Percentiles rank a stretch among this genome's conserved stretches.
phyloP scores from a whole-genome alignment of 1,284 basidiomycete species.

The Apiotrichum mycotoxinovorans region DNA sequence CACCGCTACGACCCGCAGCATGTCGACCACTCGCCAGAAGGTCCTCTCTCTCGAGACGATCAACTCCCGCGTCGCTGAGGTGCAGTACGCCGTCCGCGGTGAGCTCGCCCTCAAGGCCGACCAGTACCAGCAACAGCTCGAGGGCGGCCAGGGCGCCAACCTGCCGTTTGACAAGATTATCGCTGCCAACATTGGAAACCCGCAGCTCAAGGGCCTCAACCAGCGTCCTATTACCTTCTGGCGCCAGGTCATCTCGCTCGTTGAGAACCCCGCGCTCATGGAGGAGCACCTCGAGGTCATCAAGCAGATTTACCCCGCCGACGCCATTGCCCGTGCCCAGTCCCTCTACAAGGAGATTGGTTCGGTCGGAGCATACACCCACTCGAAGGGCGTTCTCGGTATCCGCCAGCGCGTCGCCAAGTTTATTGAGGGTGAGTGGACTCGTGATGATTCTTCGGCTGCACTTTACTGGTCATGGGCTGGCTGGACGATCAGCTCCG shows the following conservation, averaged over 20 bases:
- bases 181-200: constrained; percentile 96
- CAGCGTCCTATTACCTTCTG: constrained; percentile 91
- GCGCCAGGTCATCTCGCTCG: constrained; percentile 71
- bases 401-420: constrained; percentile 85
- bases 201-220: constrained; percentile 90
- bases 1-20: constrained; percentile 4
- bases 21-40: constrained; percentile 13
- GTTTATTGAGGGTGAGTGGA: constrained; percentile 72
- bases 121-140: constrained; percentile 67
- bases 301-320: constrained; percentile 71
- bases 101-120: constrained; percentile 94
- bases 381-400: constrained; percentile 86
- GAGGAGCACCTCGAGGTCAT: constrained; percentile 61
- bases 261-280: constrained; percentile 85
- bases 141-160: constrained; percentile 53
- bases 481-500: no score
- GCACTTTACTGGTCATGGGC: no score
- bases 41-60: constrained; percentile 44
- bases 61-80: constrained; percentile 81
- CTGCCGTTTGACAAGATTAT: constrained; percentile 88
- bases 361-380: constrained; percentile 91
- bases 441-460: neutral
- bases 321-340: constrained; percentile 78
- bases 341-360: constrained; percentile 82
- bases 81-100: constrained; percentile 95